phyloP scores from a whole-genome alignment of 2,329 filamentous ascomycete genomes.

The Colletotrichum sp. region DNA sequence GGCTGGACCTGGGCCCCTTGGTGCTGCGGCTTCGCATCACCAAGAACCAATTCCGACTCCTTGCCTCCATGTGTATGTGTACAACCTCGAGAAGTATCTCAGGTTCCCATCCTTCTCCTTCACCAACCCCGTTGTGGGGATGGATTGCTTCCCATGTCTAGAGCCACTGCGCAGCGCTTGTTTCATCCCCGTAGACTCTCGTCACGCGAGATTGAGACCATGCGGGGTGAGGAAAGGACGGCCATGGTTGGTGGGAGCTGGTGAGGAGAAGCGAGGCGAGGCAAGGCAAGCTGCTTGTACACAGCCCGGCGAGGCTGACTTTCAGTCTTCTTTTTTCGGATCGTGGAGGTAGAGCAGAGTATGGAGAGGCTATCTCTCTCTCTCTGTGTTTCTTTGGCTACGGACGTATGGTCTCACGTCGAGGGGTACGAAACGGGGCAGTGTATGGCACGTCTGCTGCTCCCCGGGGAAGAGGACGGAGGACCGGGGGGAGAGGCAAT shows the following conservation, averaged over 20 bases:
- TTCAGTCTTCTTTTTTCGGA: not conserved
- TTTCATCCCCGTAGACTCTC: not conserved
- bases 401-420: not conserved
- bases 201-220: not conserved
- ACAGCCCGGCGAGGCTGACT: not conserved
- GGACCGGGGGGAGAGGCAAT: not conserved
- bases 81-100: slow-evolving; percentile 12
- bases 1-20: not conserved
- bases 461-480: not conserved
- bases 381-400: not conserved
- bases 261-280: not conserved
- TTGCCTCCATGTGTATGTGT: slow-evolving; percentile 7
- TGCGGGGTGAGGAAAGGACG: not conserved
- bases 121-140: not conserved
- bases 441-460: not conserved
- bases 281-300: not conserved
- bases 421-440: not conserved
- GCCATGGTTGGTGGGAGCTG: not conserved
- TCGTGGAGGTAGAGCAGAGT: not conserved
- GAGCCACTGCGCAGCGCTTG: not conserved
- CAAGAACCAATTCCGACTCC: not conserved
- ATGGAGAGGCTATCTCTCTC: not conserved
- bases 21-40: not conserved
- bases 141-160: not conserved
- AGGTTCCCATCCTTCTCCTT: not conserved